Evolutionary conservation across 1,284 basidiomycete species (phyloP).

Genomic region (Boletus mariae): DNA sequence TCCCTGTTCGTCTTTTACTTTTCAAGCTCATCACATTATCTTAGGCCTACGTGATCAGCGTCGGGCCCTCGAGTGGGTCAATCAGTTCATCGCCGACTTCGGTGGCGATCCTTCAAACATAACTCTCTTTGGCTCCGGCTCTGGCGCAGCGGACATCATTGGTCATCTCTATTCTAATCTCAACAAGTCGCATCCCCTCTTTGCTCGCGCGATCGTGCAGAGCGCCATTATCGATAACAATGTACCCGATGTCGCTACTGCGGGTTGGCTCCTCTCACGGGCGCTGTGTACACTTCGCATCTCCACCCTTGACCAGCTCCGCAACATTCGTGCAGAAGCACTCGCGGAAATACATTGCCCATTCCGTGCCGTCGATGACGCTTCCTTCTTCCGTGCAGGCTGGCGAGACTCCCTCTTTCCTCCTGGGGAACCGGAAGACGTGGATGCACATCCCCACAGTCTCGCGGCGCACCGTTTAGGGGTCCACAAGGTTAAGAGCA

Average conservation of each 20-base stretch:
- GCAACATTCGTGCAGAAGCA: slow-evolving; percentile 50
- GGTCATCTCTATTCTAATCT: slow-evolving; percentile 60
- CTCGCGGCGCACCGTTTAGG: slow-evolving; percentile 23
- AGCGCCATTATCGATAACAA: slow-evolving; percentile 59
- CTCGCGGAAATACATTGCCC: slow-evolving; percentile 48
- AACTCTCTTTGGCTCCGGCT: slow-evolving; percentile 66
- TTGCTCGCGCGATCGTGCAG: slow-evolving; percentile 65
- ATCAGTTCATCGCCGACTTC: slow-evolving; percentile 61
- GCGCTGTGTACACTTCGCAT: slow-evolving; percentile 53
- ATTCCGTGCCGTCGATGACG: slow-evolving; percentile 62
- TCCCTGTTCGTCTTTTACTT: slow-evolving; percentile 8
- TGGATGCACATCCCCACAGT: slow-evolving; percentile 17
- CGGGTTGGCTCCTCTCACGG: slow-evolving; percentile 64
- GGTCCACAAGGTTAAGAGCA: slow-evolving; percentile 27
- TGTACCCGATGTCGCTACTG: slow-evolving; percentile 53
- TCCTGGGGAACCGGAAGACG: slow-evolving; percentile 37
- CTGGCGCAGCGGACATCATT: slow-evolving; percentile 72
- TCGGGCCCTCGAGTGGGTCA: slow-evolving; percentile 66
- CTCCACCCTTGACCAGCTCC: slow-evolving; percentile 56
- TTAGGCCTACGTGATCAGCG: slow-evolving; percentile 68
- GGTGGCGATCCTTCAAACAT: slow-evolving; percentile 70
- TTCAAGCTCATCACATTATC: slow-evolving; percentile 2
- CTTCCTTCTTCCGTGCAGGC: slow-evolving; percentile 56
- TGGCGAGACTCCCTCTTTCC: slow-evolving; percentile 52
- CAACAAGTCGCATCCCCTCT: slow-evolving; percentile 58